Evolutionary conservation across 768 basidiomycete species (phyloP).

Genomic region (Kwoniella botswanensis): DNA sequence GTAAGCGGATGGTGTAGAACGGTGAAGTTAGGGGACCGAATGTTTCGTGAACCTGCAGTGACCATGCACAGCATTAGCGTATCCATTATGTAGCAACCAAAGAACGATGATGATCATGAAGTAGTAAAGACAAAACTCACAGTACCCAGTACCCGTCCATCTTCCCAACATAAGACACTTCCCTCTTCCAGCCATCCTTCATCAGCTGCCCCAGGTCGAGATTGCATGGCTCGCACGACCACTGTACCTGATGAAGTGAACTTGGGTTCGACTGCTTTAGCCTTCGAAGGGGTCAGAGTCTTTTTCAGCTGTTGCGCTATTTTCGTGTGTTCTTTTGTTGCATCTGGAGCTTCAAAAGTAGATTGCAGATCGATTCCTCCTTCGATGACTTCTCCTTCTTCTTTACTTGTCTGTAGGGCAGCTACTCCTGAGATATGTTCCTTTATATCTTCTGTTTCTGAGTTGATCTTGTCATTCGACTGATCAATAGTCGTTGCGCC

Average conservation of each 20-base stretch:
- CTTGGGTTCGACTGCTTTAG: slow-evolving; percentile 19
- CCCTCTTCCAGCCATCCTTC: slow-evolving; percentile 74
- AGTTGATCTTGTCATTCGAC: slow-evolving; percentile 1
- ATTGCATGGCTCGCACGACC: slow-evolving; percentile 51
- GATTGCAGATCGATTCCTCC: not conserved
- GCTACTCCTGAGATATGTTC: not conserved
- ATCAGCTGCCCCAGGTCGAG: slow-evolving; percentile 39
- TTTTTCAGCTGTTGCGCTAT: not conserved
- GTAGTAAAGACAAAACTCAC: slow-evolving; percentile 62
- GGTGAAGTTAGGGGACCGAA: slow-evolving; percentile 93
- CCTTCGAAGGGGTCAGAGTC: not conserved
- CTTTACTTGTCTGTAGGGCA: not conserved
- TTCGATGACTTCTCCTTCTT: slow-evolving; percentile 6
- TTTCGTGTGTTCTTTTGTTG: not conserved
- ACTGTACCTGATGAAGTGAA: slow-evolving; percentile 51
- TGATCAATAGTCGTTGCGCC: too few relatives aligned
- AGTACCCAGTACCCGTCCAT: slow-evolving; percentile 86
- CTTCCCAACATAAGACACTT: slow-evolving; percentile 85
- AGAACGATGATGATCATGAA: slow-evolving; percentile 5
- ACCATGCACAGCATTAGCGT: not conserved
- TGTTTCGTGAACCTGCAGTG: slow-evolving; percentile 80
- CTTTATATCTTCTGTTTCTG: slow-evolving; percentile 11
- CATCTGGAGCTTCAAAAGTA: not conserved
- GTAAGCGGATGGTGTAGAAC: slow-evolving; percentile 85
- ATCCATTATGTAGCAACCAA: too few relatives aligned